A percentile compares a stretch with the other conserved stretches of the same genome.
Evolutionary conservation across 2,329 filamentous ascomycete species (phyloP).

Genomic region (Phoma herbarum): DNA sequence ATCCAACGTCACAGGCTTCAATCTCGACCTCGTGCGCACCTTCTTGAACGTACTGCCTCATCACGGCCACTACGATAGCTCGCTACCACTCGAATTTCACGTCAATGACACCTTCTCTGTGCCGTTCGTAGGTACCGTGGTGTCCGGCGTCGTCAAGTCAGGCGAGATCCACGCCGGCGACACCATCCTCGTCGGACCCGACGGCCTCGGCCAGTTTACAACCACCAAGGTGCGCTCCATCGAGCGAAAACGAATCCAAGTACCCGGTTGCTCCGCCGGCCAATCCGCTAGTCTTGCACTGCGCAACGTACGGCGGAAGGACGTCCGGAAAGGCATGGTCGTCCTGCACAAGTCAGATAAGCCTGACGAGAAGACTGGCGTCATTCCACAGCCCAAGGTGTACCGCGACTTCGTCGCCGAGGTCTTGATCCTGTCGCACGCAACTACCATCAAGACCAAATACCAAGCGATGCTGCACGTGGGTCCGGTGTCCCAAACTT

Average conservation of each 20-base stretch:
- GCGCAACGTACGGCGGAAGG: slow-evolving; percentile 85
- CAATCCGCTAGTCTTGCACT: slow-evolving; percentile 93
- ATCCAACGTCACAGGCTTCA: slow-evolving; percentile 94
- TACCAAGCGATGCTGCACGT: slow-evolving; percentile 99
- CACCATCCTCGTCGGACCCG: slow-evolving; percentile 85
- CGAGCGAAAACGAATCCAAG: slow-evolving; percentile 89
- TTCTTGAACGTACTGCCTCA: slow-evolving; percentile 97
- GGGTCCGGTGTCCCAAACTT: slow-evolving; percentile 93
- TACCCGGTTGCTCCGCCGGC: slow-evolving; percentile 86
- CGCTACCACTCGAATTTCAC: slow-evolving; percentile 88
- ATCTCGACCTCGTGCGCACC: slow-evolving; percentile 85
- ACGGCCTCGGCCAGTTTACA: slow-evolving; percentile 88
- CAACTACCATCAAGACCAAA: slow-evolving; percentile 94
- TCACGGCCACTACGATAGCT: slow-evolving; percentile 88
- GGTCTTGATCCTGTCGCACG: slow-evolving; percentile 94
- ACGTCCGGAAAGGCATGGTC: slow-evolving; percentile 98
- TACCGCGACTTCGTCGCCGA: slow-evolving; percentile 66
- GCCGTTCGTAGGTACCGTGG: slow-evolving; percentile 94
- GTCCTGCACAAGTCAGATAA: slow-evolving; percentile 85
- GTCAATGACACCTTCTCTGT: slow-evolving; percentile 99
- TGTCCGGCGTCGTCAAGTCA: slow-evolving; percentile 88
- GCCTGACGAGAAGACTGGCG: slow-evolving; percentile 55
- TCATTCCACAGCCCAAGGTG: slow-evolving; percentile 58
- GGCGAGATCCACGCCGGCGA: slow-evolving; percentile 91
- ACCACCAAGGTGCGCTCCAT: slow-evolving; percentile 90